Percentiles rank a stretch among this genome's conserved stretches.
Conservation (phyloP, 345 rosid species). For the Anacardium occidentale region DNA sequence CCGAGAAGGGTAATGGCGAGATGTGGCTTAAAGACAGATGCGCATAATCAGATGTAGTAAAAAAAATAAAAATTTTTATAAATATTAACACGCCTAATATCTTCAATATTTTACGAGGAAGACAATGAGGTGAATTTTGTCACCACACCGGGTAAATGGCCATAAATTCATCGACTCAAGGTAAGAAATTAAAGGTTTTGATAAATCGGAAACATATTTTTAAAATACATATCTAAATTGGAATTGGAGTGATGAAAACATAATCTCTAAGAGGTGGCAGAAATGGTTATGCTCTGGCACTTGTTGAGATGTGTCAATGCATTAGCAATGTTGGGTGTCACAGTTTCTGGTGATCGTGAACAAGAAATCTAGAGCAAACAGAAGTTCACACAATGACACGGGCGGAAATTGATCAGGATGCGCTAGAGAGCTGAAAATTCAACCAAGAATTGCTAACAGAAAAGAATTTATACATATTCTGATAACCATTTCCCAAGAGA, state of each 20-base stretch:
- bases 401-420: not conserved
- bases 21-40: constrained; percentile 33
- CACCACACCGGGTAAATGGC: no score
- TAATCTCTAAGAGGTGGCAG: no score
- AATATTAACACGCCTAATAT: not conserved
- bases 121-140: not conserved
- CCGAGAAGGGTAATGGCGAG: constrained; percentile 30
- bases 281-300: no score
- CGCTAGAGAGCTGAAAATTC: not conserved
- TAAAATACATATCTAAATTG: not conserved
- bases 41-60: constrained; percentile 1
- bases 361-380: not conserved
- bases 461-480: not conserved
- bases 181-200: not conserved
- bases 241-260: no score
- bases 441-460: not conserved
- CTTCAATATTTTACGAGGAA: not conserved
- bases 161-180: not conserved
- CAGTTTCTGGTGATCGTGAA: not conserved
- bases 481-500: not conserved
- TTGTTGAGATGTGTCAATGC: no score
- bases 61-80: not conserved
- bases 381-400: not conserved
- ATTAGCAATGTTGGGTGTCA: not conserved
- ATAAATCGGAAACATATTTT: no score